These are phyloP conservation scores for Aschersonia sp. DNA, from an alignment of 2,329 filamentous ascomycete species.

Conservation along the genomic window DNA sequence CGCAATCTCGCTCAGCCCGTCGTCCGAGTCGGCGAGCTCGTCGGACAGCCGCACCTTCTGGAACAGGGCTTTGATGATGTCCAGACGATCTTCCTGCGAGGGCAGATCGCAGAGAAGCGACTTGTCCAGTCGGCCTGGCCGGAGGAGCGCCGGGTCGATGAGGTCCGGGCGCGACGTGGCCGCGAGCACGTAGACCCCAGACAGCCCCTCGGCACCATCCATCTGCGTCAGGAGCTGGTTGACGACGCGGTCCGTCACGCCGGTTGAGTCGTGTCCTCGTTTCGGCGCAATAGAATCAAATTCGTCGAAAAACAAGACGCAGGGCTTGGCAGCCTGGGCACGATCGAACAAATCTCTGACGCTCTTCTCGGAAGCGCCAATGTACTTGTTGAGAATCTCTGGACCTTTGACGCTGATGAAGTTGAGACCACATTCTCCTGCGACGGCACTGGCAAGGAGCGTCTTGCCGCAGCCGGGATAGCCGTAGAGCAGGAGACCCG, in stretches of 20 bases:
- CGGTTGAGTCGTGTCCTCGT: constrained; percentile 89
- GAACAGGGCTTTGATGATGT: constrained; percentile 77
- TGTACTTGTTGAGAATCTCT: constrained; percentile 98
- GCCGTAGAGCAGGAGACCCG: constrained; percentile 83
- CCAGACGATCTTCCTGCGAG: constrained; percentile 60
- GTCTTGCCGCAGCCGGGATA: constrained; percentile 97
- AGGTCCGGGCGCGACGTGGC: constrained; percentile 87
- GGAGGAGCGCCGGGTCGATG: constrained; percentile 83
- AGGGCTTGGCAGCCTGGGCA: constrained; percentile 78
- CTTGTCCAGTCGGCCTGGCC: constrained; percentile 88
- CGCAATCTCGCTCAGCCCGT: constrained; percentile 58
- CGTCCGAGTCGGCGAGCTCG: constrained; percentile 42
- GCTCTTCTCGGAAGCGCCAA: constrained; percentile 91
- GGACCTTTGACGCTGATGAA: constrained; percentile 98
- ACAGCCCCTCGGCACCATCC: constrained; percentile 92
- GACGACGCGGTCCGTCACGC: constrained; percentile 96
- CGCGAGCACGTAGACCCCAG: constrained; percentile 89
- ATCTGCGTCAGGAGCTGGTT: constrained; percentile 98
- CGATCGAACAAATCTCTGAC: constrained; percentile 91
- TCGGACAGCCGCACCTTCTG: constrained; percentile 62
- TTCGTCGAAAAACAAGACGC: constrained; percentile 95
- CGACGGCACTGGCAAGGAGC: constrained; percentile 87
- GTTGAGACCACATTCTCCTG: constrained; percentile 92
- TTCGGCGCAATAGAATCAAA: constrained; percentile 98
- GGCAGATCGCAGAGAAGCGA: constrained; percentile 86